Evolutionary conservation across 2,329 filamentous ascomycete species (phyloP).

Genomic region (Ascochyta clinopodiicola): DNA sequence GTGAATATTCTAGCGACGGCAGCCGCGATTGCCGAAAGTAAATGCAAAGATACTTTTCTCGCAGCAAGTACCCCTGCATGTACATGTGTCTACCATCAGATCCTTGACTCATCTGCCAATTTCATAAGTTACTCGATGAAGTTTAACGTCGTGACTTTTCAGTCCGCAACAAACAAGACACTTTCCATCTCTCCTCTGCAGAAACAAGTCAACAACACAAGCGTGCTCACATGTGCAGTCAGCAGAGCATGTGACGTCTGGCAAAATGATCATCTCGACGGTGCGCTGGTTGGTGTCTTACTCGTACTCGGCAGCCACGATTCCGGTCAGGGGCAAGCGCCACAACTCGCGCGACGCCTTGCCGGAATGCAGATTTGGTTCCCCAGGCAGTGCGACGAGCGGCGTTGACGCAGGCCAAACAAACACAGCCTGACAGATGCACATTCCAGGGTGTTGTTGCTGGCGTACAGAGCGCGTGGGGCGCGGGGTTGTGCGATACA

Average conservation of each 20-base stretch:
- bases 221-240: too few relatives aligned
- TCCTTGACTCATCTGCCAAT: too few relatives aligned
- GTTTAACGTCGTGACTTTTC: too few relatives aligned
- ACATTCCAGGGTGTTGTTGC: constrained; percentile 10
- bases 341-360: neutral
- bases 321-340: constrained; percentile 12
- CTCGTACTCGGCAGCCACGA: constrained; percentile 13
- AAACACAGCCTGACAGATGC: constrained; percentile 7
- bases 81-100: too few relatives aligned
- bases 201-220: too few relatives aligned
- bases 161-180: neutral
- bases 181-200: neutral
- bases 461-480: constrained; percentile 13
- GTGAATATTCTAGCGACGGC: too few relatives aligned
- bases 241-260: constrained; percentile 4
- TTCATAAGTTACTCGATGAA: too few relatives aligned
- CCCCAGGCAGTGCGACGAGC: constrained; percentile 1
- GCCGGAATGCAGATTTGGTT: constrained; percentile 4
- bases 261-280: constrained; percentile 1
- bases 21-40: too few relatives aligned
- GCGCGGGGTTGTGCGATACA: constrained; percentile 12
- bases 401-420: constrained; percentile 5
- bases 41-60: too few relatives aligned
- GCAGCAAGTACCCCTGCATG: too few relatives aligned
- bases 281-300: constrained; percentile 3